Evolutionary conservation across 768 basidiomycete genomes (phyloP), one percentile per base, ranked within the genome.

Genomic region (Trametes meyenii): DNA sequence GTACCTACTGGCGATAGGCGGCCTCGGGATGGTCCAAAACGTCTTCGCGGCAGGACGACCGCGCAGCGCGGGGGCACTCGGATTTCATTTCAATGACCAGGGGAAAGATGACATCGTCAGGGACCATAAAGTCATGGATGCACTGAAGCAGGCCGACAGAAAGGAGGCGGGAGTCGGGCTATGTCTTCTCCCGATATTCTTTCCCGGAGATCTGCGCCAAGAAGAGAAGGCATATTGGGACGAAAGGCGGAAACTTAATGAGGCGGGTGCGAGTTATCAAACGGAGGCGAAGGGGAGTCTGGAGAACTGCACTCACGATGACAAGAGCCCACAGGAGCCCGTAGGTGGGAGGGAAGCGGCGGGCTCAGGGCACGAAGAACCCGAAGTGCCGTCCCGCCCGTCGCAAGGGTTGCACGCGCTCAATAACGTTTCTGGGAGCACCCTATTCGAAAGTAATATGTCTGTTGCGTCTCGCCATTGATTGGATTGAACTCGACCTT

Each of bases 11-110:
- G 66, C 65, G 5, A 44, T 72, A 16, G 69, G 70, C 13, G 61
- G 60, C 6, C 60, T 70, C n/a, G 71, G 71, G 24, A 72, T 70
- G 69, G 53, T 63, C 33, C 71, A 72, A 54, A 70, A 72, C 56
- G 61, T 66, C 50, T 42, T 69, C 48, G 65, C 68, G 2, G 69
- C 68, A 13, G 71, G 71, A 1, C 69, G 62, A 16, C 43, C 48
- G 38, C 62, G 71, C 16, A 58, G 49, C 44, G 60, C 66, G 19
- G 58, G 58, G 21, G 69, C 70, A 8, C 62, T 66, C 29, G 71
- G 71, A 1, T 59, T 72, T 19, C 67, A 72, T 52, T 60, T 72
- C 16, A 55, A 67, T 38, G 14, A 17, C 35, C 26, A 3, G 16
- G n/a, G 21, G 42, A 53, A 52, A 49, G 54, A 36, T 17, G 46